Conservation (phyloP, 1,284 basidiomycete genomes). For the Fomitopsis betulina region DNA sequence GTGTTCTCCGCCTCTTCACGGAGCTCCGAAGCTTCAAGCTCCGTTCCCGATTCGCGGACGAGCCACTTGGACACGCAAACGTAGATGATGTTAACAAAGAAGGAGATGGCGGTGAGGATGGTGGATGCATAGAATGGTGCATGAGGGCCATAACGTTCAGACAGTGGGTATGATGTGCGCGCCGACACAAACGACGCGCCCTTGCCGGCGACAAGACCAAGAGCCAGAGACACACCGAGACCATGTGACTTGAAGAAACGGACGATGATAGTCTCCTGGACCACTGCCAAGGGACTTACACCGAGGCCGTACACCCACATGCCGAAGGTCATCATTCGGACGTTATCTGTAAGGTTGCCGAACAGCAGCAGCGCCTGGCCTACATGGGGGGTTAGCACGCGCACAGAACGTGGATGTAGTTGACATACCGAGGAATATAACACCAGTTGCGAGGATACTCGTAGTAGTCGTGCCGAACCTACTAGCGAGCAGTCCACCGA, state of each 20-base stretch:
- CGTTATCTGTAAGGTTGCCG: slow-evolving; percentile 53
- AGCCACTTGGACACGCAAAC: slow-evolving; percentile 61
- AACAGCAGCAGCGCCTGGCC: slow-evolving; percentile 60
- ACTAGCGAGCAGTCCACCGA: slow-evolving; percentile 65
- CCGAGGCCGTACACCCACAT: slow-evolving; percentile 79
- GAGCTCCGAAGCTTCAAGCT: slow-evolving; percentile 60
- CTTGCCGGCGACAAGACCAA: slow-evolving; percentile 77
- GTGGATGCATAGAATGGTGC: slow-evolving; percentile 76
- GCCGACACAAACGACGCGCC: slow-evolving; percentile 72
- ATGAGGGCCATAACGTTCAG: slow-evolving; percentile 59
- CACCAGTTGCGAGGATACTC: slow-evolving; percentile 67
- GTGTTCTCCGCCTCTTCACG: slow-evolving; percentile 40
- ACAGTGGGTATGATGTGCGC: slow-evolving; percentile 70
- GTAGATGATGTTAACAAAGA: slow-evolving; percentile 65
- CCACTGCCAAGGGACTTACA: slow-evolving; percentile 70
- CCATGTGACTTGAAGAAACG: slow-evolving; percentile 76
- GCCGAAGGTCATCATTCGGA: slow-evolving; percentile 64
- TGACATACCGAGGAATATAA: slow-evolving; percentile 57
- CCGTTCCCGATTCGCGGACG: slow-evolving; percentile 51
- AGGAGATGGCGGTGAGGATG: slow-evolving; percentile 56
- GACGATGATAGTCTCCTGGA: slow-evolving; percentile 77
- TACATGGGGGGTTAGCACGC: slow-evolving; percentile 19
- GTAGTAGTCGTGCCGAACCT: slow-evolving; percentile 65
- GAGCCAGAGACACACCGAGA: slow-evolving; percentile 73
- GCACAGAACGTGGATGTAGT: neutral